These are phyloP conservation scores for Alternaria arbusti DNA, from an alignment of 2,329 filamentous ascomycete species.

Conservation along the genomic window DNA sequence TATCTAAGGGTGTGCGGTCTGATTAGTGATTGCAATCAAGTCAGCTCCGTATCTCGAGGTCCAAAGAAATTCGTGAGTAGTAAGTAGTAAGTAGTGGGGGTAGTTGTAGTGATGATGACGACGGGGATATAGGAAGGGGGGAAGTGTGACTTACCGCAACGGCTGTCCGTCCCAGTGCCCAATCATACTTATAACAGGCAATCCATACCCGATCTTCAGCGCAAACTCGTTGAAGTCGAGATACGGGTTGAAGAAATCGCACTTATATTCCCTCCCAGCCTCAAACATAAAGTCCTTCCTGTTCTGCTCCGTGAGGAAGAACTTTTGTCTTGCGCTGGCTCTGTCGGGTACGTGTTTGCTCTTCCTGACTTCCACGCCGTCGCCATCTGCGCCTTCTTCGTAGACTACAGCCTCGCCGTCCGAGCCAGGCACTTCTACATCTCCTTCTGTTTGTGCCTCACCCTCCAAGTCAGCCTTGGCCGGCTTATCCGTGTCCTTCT, in stretches of 20 bases:
- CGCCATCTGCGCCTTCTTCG: constrained; percentile 56
- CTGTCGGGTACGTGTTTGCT: constrained; percentile 49
- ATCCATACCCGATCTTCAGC: constrained; percentile 57
- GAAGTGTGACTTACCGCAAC: constrained; percentile 72
- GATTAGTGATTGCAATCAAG: constrained; percentile 40
- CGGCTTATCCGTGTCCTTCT: constrained; percentile 23
- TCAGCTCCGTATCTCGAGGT: constrained; percentile 16
- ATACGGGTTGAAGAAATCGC: constrained; percentile 90
- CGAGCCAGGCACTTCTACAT: constrained; percentile 40
- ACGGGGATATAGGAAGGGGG: no score
- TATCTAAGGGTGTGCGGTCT: constrained; percentile 89
- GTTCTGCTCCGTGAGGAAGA: constrained; percentile 64
- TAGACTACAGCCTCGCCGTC: constrained; percentile 59
- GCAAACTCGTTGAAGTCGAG: constrained; percentile 84
- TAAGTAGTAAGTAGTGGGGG: background rate
- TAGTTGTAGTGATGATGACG: background rate
- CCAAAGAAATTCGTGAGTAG: background rate
- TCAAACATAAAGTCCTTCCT: constrained; percentile 67
- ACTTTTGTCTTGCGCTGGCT: constrained; percentile 61
- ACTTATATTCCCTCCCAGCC: constrained; percentile 65
- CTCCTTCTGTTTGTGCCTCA: constrained; percentile 57
- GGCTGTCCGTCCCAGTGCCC: constrained; percentile 82
- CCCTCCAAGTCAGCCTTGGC: constrained; percentile 49
- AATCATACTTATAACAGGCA: constrained; percentile 79
- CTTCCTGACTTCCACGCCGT: constrained; percentile 51